Percentiles rank a stretch among this genome's conserved stretches.
These are phyloP conservation scores for Picochlorum sp. DNA, from an alignment of 139 green algal genomes.

Conservation along the genomic window DNA sequence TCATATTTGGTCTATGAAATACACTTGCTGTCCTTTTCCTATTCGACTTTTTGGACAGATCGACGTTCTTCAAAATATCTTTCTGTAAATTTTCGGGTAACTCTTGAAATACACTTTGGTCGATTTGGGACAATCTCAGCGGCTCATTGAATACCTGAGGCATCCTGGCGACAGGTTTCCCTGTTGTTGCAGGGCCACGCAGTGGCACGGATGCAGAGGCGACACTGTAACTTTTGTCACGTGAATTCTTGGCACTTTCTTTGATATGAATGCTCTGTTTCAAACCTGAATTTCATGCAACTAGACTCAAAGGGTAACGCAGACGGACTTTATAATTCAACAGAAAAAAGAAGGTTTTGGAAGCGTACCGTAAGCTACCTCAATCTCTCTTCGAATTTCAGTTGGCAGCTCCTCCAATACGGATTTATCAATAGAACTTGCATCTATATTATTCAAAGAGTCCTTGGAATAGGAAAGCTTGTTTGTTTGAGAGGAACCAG, in stretches of 20 bases:
- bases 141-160: not conserved
- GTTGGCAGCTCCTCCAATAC: slow-evolving; percentile 58
- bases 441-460: no score
- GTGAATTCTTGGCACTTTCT: no score
- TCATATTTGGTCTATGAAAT: no score
- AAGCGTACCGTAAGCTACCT: slow-evolving; percentile 38
- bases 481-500: not conserved
- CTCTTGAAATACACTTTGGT: slow-evolving; percentile 18
- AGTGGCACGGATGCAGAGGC: no score
- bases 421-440: slow-evolving; percentile 54
- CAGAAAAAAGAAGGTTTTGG: no score
- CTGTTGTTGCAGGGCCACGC: no score
- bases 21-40: not conserved
- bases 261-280: no score
- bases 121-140: slow-evolving; percentile 14
- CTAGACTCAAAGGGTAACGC: no score
- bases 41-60: not conserved
- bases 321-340: no score
- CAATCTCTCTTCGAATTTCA: slow-evolving; percentile 48
- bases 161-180: not conserved
- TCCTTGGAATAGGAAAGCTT: not conserved
- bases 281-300: no score
- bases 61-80: slow-evolving; percentile 9
- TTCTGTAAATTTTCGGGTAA: slow-evolving; percentile 17
- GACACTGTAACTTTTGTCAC: no score